A percentile compares a stretch with the other conserved stretches of the same genome.
Evolutionary conservation across 2,329 filamentous ascomycete species (phyloP).

Genomic region (Pyrenochaeta sp.): DNA sequence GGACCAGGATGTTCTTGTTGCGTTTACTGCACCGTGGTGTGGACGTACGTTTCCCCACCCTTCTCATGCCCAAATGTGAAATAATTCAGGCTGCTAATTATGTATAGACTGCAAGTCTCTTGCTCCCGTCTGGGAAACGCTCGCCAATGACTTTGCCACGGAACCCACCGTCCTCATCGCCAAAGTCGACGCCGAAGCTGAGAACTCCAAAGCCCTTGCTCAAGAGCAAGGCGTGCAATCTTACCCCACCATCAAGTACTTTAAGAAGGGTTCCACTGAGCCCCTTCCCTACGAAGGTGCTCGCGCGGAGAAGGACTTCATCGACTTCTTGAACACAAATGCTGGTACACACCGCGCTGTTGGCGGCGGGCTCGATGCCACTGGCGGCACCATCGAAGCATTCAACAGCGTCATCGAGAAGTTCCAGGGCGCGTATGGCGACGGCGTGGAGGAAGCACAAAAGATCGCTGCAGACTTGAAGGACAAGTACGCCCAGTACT

Average conservation of each 20-base stretch:
- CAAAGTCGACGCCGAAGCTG: conserved; percentile 93
- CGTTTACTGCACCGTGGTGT: conserved; percentile 98
- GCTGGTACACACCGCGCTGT: conserved; percentile 83
- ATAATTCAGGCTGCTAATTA: conserved; percentile 14
- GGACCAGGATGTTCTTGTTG: conserved; percentile 90
- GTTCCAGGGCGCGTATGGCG: conserved; percentile 69
- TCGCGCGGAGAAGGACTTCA: conserved; percentile 77
- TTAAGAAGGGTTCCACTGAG: conserved; percentile 82
- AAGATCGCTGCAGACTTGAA: conserved; percentile 73
- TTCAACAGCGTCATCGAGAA: conserved; percentile 80
- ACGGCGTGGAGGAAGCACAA: conserved; percentile 74
- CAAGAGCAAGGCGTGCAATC: conserved; percentile 79
- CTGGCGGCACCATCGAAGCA: conserved; percentile 81
- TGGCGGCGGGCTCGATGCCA: conserved; percentile 80
- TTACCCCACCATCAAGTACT: conserved; percentile 99
- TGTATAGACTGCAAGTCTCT: conserved; percentile 91
- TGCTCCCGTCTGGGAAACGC: conserved; percentile 86
- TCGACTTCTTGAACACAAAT: conserved; percentile 87
- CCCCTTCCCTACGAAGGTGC: conserved; percentile 76
- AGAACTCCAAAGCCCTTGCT: conserved; percentile 81
- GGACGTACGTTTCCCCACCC: conserved; percentile 75
- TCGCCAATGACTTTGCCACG: conserved; percentile 80
- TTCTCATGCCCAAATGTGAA: background rate
- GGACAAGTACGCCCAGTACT: conserved; percentile 91
- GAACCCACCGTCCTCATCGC: conserved; percentile 85